phyloP scores from a whole-genome alignment of 257 asterid genomes.

The Echium plantagineum region DNA sequence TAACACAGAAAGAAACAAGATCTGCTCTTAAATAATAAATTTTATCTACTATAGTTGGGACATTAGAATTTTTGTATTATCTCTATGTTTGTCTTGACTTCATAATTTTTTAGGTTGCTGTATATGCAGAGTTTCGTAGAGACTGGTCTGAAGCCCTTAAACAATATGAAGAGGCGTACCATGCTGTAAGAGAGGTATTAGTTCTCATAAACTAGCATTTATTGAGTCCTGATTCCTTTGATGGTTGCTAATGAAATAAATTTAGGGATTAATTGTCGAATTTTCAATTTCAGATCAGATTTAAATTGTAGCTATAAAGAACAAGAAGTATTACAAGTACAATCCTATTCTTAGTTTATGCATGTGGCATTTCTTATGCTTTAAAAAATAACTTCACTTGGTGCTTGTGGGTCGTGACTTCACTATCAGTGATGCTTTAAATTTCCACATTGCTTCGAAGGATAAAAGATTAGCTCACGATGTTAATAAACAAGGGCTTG shows the following conservation, averaged over 20 bases:
- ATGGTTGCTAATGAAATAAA: background rate
- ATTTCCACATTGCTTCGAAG: background rate
- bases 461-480: background rate
- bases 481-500: background rate
- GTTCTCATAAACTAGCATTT: slow-evolving; percentile 2
- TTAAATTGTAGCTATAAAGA: background rate
- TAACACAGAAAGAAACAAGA: too few species aligned
- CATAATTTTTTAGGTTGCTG: slow-evolving; percentile 83
- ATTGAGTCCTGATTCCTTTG: too few species aligned
- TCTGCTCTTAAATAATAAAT: background rate
- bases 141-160: slow-evolving; percentile 94
- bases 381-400: background rate
- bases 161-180: slow-evolving; percentile 85
- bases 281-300: background rate
- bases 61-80: slow-evolving; percentile 16
- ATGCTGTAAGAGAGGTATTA: slow-evolving; percentile 68
- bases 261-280: background rate
- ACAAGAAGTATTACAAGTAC: background rate
- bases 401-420: background rate
- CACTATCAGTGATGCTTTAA: background rate
- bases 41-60: slow-evolving; percentile 8
- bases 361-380: background rate
- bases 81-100: slow-evolving; percentile 33
- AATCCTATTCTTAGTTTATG: background rate
- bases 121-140: slow-evolving; percentile 90